Evolutionary conservation across 345 rosid species (phyloP), one percentile per base, ranked within the genome.

Genomic region (Hirschfeldia incana): DNA sequence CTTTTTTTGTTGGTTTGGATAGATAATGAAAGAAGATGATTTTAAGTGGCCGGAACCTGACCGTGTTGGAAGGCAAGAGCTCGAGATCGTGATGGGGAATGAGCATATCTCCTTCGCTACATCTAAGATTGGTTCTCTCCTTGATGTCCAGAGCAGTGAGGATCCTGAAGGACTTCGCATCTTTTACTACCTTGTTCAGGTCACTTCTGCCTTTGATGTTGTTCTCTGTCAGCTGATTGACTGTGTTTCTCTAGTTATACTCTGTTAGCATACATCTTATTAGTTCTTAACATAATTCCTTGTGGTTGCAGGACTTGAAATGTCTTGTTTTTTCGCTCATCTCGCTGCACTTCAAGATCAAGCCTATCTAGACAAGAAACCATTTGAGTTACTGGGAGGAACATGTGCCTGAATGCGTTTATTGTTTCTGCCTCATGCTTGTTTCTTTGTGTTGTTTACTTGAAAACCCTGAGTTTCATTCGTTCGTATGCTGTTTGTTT

Each of bases 21-120:
- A 95, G 99, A 93, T 95, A 26, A 87, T 95, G 98, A 93, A 92
- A 92, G 99, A 95, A 90, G 97, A 95, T 82, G 99, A 95, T 83
- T 87, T 82, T 73, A 93, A 90, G 73, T 95, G 99, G 99, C 99
- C 99, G 5, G 97, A 93, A 74, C 99, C 99, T 46, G 98, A 95
- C 80, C 92, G 98, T 55, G 89, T 95, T 57, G 99, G 99, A 17
- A 76, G 91, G 79, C 99, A 95, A 81, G 99, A 95, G 87, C 93
- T 95, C 59, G 99, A 95, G 88, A 91, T 95, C 74, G 97, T 95
- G 53, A 89, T 95, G 97, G 97, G 97, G n/a, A 92, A 95, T 72
- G 98, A 95, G 81, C 99, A 95, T 70, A 95, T 95, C 70, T 95
- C 94, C 67, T 95, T 95, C 81, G 85, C 98, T 15, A 93, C 98